These are phyloP conservation scores for Hibiscus trionum DNA, from an alignment of 345 rosid genomes.

Conservation along the genomic window DNA sequence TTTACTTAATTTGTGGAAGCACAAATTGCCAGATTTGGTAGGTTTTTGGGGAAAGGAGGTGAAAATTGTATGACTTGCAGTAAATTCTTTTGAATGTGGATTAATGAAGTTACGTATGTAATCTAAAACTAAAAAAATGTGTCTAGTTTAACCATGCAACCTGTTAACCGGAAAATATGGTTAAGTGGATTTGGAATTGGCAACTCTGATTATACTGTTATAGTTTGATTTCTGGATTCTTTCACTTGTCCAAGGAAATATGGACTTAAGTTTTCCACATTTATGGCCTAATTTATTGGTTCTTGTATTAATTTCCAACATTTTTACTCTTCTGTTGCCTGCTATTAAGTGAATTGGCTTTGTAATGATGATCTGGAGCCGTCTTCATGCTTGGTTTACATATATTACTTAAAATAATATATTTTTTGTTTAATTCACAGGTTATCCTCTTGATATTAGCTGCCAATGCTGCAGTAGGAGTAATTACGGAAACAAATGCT, in stretches of 20 bases:
- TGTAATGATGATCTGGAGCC: not conserved
- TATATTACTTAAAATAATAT: not conserved
- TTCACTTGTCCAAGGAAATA: conserved; percentile 1
- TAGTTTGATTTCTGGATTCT: not conserved
- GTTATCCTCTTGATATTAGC: conserved; percentile 94
- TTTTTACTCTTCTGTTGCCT: not conserved
- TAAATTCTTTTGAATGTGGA: not conserved
- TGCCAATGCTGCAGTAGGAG: conserved; percentile 98
- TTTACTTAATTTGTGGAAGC: not conserved
- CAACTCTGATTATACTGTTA: not conserved
- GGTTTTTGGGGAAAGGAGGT: not conserved
- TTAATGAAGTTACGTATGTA: not conserved
- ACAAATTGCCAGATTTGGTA: not conserved
- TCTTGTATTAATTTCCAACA: not conserved
- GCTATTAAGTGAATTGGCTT: not conserved
- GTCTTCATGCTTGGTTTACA: conserved; percentile 11
- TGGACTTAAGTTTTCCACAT: not conserved
- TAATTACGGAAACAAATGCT: conserved; percentile 97
- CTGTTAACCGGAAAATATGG: not conserved
- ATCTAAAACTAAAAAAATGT: not conserved
- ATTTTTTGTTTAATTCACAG: conserved; percentile 30
- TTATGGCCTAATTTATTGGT: not conserved
- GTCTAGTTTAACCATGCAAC: not conserved
- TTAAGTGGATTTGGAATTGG: not conserved
- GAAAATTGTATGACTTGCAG: not conserved